Percentiles rank a stretch among this genome's conserved stretches.
Conservation (phyloP, 2,329 filamentous ascomycete species). For the Aureobasidium leucospermi region DNA sequence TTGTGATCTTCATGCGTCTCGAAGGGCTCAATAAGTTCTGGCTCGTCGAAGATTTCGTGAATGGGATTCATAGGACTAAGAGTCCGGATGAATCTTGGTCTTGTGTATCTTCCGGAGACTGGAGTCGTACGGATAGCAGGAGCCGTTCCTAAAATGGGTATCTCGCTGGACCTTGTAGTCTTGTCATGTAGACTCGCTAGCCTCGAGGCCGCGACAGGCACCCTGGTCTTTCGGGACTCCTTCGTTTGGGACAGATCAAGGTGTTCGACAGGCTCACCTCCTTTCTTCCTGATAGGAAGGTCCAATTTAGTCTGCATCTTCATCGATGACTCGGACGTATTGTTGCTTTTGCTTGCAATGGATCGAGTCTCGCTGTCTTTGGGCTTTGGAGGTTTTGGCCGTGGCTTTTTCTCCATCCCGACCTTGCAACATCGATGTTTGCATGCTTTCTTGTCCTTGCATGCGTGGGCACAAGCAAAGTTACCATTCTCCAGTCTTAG, state of each 20-base stretch:
- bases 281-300: slow-evolving; percentile 19
- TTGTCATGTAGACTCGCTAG: not conserved
- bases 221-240: not conserved
- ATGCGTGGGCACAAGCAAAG: slow-evolving; percentile 67
- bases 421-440: slow-evolving; percentile 68
- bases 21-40: not conserved
- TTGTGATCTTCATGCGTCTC: not conserved
- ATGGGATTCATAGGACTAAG: not conserved
- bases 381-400: slow-evolving; percentile 38
- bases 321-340: slow-evolving; percentile 13
- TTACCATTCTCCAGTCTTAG: slow-evolving; percentile 54
- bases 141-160: not conserved
- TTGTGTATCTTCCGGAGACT: not conserved
- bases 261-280: not conserved
- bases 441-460: slow-evolving; percentile 56
- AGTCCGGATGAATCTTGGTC: not conserved
- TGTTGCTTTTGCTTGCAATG: slow-evolving; percentile 20
- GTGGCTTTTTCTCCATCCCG: slow-evolving; percentile 56
- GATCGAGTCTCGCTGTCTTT: slow-evolving; percentile 22
- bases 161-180: not conserved
- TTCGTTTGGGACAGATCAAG: not conserved
- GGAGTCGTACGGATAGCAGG: not conserved
- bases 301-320: slow-evolving; percentile 23
- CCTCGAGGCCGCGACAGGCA: not conserved
- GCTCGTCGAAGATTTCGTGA: not conserved